Evolutionary conservation across 805 yeast genomes (phyloP), one percentile per base, ranked within the genome.

Genomic region (Schwanniomyces vanrijiae): DNA sequence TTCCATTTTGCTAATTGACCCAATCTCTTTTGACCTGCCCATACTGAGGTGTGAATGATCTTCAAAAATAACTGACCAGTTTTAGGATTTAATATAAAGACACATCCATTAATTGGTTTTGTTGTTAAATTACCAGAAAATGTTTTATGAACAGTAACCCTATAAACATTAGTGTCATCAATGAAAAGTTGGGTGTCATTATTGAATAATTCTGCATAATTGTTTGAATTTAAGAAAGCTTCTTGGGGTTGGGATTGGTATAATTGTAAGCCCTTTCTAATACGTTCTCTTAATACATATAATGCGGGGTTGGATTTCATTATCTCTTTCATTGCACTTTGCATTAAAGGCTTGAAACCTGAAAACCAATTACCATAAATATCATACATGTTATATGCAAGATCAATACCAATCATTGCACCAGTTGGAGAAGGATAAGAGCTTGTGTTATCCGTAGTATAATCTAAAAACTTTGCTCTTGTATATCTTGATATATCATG

Each of bases 361-460:
- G 95, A 92, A 70, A 94, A 88, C 99, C 99, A 94, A 58, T 89
- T 90, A 26, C 99, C 99, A 66, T 90, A 94, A 0, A 96, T 91
- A 65, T 90, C 97, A 62, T 87, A 91, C 86, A 90, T 88, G 65
- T 94, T 94, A 64, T 94, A 94, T 0, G 98, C 96, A 54, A 94
- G 73, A 66, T 94, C 99, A 50, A 94, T 78, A 37, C 95, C 96
- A 42, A 94, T 78, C 77, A 94, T 81, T 9, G 88, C 77, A 51
- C 99, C 99, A 0, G 97, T 88, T 2, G 96, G 89, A 2, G 96
- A 86, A 3, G 99, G 98, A 62, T 94, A 94, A 46, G 84, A 75
- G 56, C 92, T 86, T 3, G 86, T 75, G 52, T 82, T 86, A 63
- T 94, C 99, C 1, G 89, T 80, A 2, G 97, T 92, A 59, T 94